A percentile compares a stretch with the other conserved stretches of the same genome.
Evolutionary conservation across 2,329 filamentous ascomycete species (phyloP).

Genomic region (Trichoderma sp.): DNA sequence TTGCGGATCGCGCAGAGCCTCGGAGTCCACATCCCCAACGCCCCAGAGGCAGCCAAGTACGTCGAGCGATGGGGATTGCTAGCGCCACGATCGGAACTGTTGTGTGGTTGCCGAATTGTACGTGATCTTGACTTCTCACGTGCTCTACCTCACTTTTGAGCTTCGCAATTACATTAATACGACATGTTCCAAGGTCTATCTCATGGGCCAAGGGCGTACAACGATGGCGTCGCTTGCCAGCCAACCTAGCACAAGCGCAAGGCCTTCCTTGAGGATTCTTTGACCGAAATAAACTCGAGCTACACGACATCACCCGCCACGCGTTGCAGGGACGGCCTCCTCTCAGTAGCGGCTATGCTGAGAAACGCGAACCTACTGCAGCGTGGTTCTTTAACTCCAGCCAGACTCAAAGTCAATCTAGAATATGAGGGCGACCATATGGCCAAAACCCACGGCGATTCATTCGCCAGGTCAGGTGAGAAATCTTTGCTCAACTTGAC

Average conservation of each 20-base stretch:
- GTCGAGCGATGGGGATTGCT: neutral
- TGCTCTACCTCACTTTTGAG: too few relatives aligned
- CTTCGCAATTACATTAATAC: neutral
- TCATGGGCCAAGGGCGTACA: slow-evolving; percentile 3
- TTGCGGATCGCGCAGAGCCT: slow-evolving; percentile 2
- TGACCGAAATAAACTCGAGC: neutral
- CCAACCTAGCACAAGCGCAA: neutral
- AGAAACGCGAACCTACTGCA: neutral
- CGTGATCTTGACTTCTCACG: fast-evolving
- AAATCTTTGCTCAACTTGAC: neutral
- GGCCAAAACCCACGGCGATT: neutral
- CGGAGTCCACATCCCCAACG: neutral
- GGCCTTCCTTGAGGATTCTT: neutral
- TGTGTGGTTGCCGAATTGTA: slow-evolving; percentile 12
- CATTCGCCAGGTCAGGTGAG: neutral
- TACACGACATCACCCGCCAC: neutral
- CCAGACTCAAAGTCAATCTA: neutral
- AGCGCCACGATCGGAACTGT: slow-evolving; percentile 9
- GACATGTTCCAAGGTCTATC: neutral
- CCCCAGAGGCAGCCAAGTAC: neutral
- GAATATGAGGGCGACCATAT: neutral
- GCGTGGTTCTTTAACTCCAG: neutral
- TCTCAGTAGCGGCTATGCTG: neutral
- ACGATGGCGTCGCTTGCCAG: neutral
- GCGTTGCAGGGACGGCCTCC: neutral